Base-by-base conservation (phyloP, 768 basidiomycete species). In the Gyrodon lividus region DNA sequence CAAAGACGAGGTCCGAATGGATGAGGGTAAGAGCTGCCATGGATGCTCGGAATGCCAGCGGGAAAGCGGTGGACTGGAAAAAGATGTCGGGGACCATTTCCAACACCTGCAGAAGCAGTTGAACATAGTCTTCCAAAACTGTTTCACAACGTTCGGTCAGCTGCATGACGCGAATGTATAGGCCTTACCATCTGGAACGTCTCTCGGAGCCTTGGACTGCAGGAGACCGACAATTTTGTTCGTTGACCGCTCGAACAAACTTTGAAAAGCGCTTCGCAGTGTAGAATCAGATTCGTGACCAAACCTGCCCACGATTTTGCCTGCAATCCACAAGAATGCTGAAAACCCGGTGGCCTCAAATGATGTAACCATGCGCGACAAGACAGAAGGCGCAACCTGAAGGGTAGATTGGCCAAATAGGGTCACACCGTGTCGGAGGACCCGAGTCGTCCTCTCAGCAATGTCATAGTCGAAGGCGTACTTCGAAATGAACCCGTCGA, bases 81-180 rank as follows among this genome's bases (percentile, higher is more conserved):
- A 94, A 81, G 38, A 90, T 72, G 46, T 88, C 83, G 5, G 96
- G 92, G 0, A 80, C 75, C 56, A 77, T 70, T 38, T 84, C 80
- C 43, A 86, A 69, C 61, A 94, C 73, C 56, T 84, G 83, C 48
- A 85, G 69, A 13, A 92, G 71, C 70, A 93, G 78, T 55, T 92
- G 93, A 46, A 93, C 65, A 59, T 95, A 98, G 65, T 99, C 97
- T 67, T 98, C 96, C 62, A 99, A 73, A 23, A 98, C 97, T 98
- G 56, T 34, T 30, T 10, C 20, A 35, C 23, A n/a, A 20, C 23
- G 44, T 62, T 37, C 57, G 44, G 23, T 30, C 39, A 41, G 33
- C 24, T 17, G 8, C 10, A 49, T 26, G 24, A 26, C 45, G 53
- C 13, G 22, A 45, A 46, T 8, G 31, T 20, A 37, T 9, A 14